Percentiles rank a stretch among this genome's conserved stretches.
These are phyloP conservation scores for Neurospora sp. DNA, from an alignment of 495 filamentous ascomycete genomes.

Conservation along the genomic window DNA sequence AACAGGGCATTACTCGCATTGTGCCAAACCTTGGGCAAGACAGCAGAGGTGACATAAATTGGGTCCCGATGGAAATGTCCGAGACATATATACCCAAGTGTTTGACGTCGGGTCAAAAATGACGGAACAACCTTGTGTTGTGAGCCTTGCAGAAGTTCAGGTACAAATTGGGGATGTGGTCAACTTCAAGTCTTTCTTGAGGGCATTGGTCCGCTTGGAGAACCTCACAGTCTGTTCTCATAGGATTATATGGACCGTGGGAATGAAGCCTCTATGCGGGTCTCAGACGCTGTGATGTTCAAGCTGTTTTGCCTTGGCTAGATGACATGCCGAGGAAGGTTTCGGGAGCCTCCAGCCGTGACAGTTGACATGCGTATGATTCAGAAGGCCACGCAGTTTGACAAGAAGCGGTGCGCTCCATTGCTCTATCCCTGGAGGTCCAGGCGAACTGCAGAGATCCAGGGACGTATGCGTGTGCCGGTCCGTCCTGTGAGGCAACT, in stretches of 20 bases:
- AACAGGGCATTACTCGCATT: background rate
- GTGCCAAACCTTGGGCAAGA: background rate
- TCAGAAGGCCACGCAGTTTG: slow-evolving; percentile 4
- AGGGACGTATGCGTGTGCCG: slow-evolving; percentile 8
- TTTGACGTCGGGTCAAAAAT: background rate
- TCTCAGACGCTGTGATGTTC: slow-evolving; percentile 9
- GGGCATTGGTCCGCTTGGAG: background rate
- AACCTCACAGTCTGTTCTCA: background rate
- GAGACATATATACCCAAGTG: background rate
- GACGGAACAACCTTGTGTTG: background rate
- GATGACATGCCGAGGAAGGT: slow-evolving; percentile 5
- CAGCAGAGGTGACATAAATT: background rate
- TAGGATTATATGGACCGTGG: background rate
- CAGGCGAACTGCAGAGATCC: background rate
- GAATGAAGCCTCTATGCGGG: slow-evolving; percentile 8
- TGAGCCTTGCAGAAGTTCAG: background rate
- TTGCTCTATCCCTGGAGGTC: background rate
- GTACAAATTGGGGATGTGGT: background rate
- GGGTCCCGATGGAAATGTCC: background rate
- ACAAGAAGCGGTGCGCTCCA: background rate
- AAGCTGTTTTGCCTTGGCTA: slow-evolving; percentile 7
- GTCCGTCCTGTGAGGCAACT: slow-evolving; percentile 2
- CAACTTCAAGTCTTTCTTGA: background rate
- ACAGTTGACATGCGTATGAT: slow-evolving; percentile 8
- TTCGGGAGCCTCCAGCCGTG: slow-evolving; percentile 8